phyloP scores from a whole-genome alignment of 768 basidiomycete genomes.

The Panaeolus cyanescens region DNA sequence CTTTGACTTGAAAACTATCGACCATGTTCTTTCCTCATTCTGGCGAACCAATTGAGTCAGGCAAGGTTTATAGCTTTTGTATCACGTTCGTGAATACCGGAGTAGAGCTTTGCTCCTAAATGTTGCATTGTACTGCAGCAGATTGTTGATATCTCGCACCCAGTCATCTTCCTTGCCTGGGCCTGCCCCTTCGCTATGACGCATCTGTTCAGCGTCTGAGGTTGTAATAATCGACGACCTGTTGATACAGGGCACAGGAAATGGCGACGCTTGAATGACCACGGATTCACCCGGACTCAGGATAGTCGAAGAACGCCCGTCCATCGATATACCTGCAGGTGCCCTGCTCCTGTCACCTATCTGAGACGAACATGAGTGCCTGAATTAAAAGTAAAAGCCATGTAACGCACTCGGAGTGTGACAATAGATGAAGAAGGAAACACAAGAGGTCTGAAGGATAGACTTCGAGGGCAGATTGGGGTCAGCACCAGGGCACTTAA shows the following conservation, averaged over 20 bases:
- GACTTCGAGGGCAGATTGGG: conserved; percentile 92
- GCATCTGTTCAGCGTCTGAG: conserved; percentile 39
- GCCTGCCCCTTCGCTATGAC: conserved; percentile 62
- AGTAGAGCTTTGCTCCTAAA: conserved; percentile 89
- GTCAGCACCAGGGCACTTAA: conserved; percentile 88
- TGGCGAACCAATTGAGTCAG: conserved; percentile 2
- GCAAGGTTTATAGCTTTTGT: conserved; percentile 4
- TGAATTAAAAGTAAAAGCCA: background rate
- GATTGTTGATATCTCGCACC: conserved; percentile 96
- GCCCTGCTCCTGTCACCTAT: conserved; percentile 85
- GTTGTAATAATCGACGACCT: conserved; percentile 73
- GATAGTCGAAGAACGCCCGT: conserved; percentile 83
- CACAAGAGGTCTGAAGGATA: conserved; percentile 90
- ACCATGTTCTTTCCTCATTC: background rate
- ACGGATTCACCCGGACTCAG: conserved; percentile 87
- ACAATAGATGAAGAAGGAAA: conserved; percentile 82
- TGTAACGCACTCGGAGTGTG: conserved; percentile 62
- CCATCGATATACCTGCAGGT: conserved; percentile 90
- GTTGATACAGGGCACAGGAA: conserved; percentile 92
- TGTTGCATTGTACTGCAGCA: conserved; percentile 93
- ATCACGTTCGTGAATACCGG: conserved; percentile 68
- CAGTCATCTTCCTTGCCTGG: conserved; percentile 90
- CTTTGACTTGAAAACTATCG: background rate
- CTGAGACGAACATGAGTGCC: conserved; percentile 37
- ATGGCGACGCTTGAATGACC: conserved; percentile 80